Conservation (phyloP, 768 basidiomycete genomes). For the Rhizopogon salebrosus region DNA sequence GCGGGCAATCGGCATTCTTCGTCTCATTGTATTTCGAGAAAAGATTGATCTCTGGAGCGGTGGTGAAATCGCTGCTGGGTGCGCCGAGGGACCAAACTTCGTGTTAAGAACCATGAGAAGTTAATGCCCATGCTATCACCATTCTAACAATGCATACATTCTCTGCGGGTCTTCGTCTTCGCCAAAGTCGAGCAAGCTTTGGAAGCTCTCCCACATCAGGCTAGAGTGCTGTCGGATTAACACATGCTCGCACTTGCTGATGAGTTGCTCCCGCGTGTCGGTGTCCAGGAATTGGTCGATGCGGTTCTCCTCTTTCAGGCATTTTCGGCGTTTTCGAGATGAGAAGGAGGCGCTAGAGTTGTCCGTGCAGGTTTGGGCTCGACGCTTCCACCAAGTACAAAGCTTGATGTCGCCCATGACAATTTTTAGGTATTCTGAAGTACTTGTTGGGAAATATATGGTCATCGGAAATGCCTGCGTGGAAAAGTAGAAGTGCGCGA, state of each 20-base stretch:
- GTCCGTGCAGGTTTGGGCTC: too few species aligned
- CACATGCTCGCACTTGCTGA: too few species aligned
- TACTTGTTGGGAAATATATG: conserved; percentile 87
- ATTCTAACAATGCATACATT: conserved; percentile 88
- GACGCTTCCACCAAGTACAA: conserved; percentile 90
- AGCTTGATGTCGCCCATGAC: conserved; percentile 73
- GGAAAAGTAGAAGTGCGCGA: conserved; percentile 59
- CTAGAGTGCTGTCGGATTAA: conserved; percentile 83
- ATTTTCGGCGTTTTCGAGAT: conserved; percentile 90
- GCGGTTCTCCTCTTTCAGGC: conserved; percentile 91
- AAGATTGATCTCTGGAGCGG: conserved; percentile 87
- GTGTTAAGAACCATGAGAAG: conserved; percentile 93
- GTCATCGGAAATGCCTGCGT: conserved; percentile 47
- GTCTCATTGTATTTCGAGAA: conserved; percentile 92
- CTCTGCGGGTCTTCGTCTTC: conserved; percentile 92
- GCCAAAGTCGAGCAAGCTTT: conserved; percentile 83
- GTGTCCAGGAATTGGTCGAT: conserved; percentile 92
- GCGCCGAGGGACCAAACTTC: conserved; percentile 95
- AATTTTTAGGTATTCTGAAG: conserved; percentile 59
- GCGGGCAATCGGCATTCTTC: conserved; percentile 90
- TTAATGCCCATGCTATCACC: conserved; percentile 85
- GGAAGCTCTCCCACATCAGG: conserved; percentile 91
- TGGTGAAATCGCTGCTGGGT: conserved; percentile 75
- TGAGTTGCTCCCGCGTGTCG: conserved; percentile 78
- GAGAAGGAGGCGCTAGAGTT: too few species aligned